phyloP scores from a whole-genome alignment of 2,329 filamentous ascomycete species.

The Penicillium occitanis region DNA sequence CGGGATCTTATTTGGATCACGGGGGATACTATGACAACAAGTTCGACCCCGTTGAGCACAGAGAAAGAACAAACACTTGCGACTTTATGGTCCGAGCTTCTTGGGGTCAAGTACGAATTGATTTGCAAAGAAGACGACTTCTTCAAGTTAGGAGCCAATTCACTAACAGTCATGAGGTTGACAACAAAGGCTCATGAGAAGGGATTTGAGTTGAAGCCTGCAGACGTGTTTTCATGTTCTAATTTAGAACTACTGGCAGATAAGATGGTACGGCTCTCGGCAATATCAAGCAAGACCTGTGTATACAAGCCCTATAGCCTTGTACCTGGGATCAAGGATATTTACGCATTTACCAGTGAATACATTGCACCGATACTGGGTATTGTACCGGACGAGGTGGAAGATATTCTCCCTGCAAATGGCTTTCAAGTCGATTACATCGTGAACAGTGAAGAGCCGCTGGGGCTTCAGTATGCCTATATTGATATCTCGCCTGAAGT shows the following conservation, averaged over 20 bases:
- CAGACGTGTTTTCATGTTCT: not conserved
- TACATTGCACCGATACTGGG: not conserved
- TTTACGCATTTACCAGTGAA: not conserved
- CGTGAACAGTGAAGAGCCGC: slow-evolving; percentile 1
- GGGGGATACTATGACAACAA: not conserved
- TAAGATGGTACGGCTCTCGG: not conserved
- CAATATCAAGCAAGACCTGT: not conserved
- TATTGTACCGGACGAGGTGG: not conserved
- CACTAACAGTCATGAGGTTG: slow-evolving; percentile 27
- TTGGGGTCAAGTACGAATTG: not conserved
- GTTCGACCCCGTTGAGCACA: not conserved
- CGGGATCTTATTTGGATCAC: not conserved
- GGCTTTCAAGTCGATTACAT: slow-evolving; percentile 16
- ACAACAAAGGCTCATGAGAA: slow-evolving; percentile 19
- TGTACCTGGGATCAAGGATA: not conserved
- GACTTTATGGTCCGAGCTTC: not conserved
- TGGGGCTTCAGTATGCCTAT: slow-evolving; percentile 13
- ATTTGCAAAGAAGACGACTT: slow-evolving; percentile 21
- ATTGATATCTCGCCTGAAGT: not conserved
- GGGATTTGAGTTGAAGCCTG: not conserved
- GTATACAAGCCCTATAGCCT: not conserved
- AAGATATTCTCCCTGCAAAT: slow-evolving; percentile 10
- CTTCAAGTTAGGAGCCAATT: slow-evolving; percentile 29
- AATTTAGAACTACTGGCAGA: not conserved
- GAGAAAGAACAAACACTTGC: not conserved